Conservation (phyloP, 768 basidiomycete species). For the Kwoniella europaea region DNA sequence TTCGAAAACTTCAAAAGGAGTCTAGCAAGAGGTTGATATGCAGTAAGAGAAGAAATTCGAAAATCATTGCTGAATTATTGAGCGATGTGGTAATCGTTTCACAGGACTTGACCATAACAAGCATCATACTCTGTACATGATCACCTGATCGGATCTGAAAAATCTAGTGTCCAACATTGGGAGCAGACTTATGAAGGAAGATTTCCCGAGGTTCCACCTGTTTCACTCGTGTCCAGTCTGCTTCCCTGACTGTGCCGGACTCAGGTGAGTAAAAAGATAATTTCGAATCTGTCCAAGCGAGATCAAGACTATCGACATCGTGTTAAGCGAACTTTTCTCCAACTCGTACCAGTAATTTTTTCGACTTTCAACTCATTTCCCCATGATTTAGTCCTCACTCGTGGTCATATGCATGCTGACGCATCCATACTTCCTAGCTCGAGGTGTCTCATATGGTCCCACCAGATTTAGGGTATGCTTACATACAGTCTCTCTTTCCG, state of each 20-base stretch:
- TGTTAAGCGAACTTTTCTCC: background rate
- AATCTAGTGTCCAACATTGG: background rate
- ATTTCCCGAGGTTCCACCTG: background rate
- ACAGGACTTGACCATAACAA: background rate
- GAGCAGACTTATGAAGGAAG: background rate
- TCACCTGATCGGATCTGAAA: background rate
- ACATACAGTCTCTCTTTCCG: background rate
- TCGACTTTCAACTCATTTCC: background rate
- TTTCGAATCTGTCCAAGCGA: constrained; percentile 16
- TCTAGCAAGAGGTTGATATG: background rate
- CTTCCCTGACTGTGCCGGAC: background rate
- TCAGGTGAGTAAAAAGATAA: background rate
- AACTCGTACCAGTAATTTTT: background rate
- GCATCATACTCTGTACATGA: background rate
- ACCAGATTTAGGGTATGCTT: background rate
- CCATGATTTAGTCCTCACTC: background rate
- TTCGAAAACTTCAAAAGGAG: background rate
- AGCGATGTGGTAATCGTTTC: constrained; percentile 9
- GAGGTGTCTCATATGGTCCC: constrained; percentile 2
- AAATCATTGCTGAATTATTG: background rate
- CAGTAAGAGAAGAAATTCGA: background rate
- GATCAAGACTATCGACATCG: background rate
- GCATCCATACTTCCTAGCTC: background rate
- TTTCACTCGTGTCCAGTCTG: background rate
- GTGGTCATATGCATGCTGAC: constrained; percentile 6